A percentile compares a stretch with the other conserved stretches of the same genome.
phyloP scores from a whole-genome alignment of 148 eudicot genomes.

The Arctostaphylos glauca region DNA sequence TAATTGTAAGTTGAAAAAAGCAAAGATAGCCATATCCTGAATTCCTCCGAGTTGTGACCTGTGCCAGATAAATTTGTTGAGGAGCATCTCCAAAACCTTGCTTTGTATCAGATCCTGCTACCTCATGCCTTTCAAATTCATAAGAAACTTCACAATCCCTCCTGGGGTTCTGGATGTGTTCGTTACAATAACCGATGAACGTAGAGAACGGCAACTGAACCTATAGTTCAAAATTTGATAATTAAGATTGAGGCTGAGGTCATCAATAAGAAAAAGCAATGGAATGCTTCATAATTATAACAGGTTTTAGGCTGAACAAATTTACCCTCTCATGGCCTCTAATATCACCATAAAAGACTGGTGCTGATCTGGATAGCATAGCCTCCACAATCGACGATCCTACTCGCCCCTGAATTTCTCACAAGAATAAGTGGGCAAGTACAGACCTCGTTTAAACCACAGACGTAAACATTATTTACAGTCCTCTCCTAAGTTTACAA shows the following conservation, averaged over 20 bases:
- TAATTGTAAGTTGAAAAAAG: neutral
- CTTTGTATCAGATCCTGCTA: slow-evolving; percentile 24
- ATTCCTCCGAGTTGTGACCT: slow-evolving; percentile 43
- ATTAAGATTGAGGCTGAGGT: slow-evolving; percentile 9
- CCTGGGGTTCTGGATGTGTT: slow-evolving; percentile 27
- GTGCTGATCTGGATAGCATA: slow-evolving; percentile 83
- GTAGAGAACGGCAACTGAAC: slow-evolving; percentile 75
- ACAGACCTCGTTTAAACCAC: neutral
- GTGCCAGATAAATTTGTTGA: slow-evolving; percentile 78
- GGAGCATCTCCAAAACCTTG: slow-evolving; percentile 42
- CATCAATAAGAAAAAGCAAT: slow-evolving; percentile 9
- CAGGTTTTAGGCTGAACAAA: neutral
- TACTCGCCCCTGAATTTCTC: slow-evolving; percentile 53
- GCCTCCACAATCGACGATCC: slow-evolving; percentile 70
- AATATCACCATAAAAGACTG: slow-evolving; percentile 84
- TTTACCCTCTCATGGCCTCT: slow-evolving; percentile 93
- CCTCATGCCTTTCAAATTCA: slow-evolving; percentile 36
- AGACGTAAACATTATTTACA: neutral
- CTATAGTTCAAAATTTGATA: slow-evolving; percentile 32
- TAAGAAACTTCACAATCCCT: slow-evolving; percentile 21
- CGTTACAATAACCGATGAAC: slow-evolving; percentile 69
- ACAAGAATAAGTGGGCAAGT: neutral
- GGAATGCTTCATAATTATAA: neutral
- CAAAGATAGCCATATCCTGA: slow-evolving; percentile 1
- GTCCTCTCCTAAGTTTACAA: neutral